These are phyloP conservation scores for Tylopilus orsonianus DNA, from an alignment of 1,284 basidiomycete genomes.

Conservation along the genomic window DNA sequence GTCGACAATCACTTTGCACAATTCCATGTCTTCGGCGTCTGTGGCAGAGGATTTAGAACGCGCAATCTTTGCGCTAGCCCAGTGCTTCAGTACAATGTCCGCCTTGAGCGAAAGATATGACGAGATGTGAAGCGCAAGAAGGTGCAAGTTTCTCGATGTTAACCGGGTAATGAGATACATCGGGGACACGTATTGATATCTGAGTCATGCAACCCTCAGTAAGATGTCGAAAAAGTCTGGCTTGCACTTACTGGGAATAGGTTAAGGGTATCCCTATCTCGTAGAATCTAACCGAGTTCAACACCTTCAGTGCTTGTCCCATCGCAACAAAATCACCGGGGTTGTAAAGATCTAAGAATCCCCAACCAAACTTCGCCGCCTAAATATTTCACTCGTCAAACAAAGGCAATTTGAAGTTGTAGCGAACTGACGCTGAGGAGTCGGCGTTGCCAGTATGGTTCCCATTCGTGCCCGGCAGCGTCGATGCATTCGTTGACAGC, in stretches of 20 bases:
- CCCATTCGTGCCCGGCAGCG: constrained; percentile 92
- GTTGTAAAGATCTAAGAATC: constrained; percentile 91
- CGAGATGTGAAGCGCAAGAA: constrained; percentile 91
- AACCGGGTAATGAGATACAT: constrained; percentile 80
- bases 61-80: constrained; percentile 92
- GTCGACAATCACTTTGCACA: constrained; percentile 82
- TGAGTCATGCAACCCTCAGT: constrained; percentile 32
- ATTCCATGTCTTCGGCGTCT: constrained; percentile 67
- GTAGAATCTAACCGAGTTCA: constrained; percentile 89
- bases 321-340: constrained; percentile 88
- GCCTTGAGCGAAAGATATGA: constrained; percentile 81
- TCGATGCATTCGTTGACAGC: constrained; percentile 94
- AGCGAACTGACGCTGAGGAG: constrained; percentile 67
- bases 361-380: constrained; percentile 95
- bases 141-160: constrained; percentile 85
- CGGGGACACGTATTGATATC: constrained; percentile 77
- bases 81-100: constrained; percentile 89
- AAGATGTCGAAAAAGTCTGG: not conserved
- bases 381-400: constrained; percentile 33
- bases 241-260: constrained; percentile 72
- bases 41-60: constrained; percentile 60
- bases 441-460: constrained; percentile 84
- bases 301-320: constrained; percentile 90
- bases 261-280: constrained; percentile 94
- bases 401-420: not conserved